These are phyloP conservation scores for Quercus tomentella DNA, from an alignment of 331 rosid genomes.

Conservation along the genomic window DNA sequence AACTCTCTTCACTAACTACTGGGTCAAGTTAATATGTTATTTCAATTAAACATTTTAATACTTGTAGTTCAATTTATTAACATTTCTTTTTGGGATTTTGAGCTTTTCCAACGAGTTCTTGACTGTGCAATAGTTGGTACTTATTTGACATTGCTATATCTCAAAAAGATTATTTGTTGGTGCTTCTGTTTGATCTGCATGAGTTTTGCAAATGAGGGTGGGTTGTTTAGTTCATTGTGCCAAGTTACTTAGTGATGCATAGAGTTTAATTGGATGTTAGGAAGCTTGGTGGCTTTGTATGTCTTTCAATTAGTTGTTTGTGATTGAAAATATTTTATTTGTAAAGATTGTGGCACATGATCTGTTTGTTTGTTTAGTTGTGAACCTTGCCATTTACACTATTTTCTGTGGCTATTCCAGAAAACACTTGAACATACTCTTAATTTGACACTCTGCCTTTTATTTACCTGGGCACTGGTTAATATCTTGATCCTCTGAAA, in stretches of 20 bases:
- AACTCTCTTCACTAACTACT: no score
- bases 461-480: not conserved
- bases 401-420: not conserved
- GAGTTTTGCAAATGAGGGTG: not conserved
- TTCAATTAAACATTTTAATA: no score
- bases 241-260: no score
- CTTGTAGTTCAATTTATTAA: no score
- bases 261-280: no score
- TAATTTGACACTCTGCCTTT: not conserved
- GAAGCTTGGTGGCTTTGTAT: no score
- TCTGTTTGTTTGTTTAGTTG: not conserved
- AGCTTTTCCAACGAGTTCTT: not conserved
- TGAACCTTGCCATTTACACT: not conserved
- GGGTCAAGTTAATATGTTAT: no score
- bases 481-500: not conserved
- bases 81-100: not conserved
- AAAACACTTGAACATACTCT: not conserved
- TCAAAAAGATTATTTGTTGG: not conserved
- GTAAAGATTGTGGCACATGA: no score
- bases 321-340: no score
- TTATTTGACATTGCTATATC: not conserved
- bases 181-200: not conserved
- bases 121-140: not conserved
- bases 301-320: no score
- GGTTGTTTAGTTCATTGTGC: no score